Conservation (phyloP, 2,329 filamentous ascomycete genomes). For the Magnaporthiopsis poae region DNA sequence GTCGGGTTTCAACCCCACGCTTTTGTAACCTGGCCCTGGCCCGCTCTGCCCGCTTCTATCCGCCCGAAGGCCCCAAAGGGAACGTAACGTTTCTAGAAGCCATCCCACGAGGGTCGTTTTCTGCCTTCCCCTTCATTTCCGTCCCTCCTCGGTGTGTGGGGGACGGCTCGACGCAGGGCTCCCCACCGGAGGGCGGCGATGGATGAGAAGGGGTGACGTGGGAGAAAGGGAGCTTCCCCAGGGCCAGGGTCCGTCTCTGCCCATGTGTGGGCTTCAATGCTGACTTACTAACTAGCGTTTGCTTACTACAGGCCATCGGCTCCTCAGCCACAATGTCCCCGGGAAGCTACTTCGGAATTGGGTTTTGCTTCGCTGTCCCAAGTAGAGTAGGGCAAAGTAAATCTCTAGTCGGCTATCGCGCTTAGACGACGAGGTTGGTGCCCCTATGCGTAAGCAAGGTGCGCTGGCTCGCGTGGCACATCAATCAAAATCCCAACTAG, state of each 20-base stretch:
- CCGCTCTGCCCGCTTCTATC: not conserved
- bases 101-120: not conserved
- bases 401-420: not conserved
- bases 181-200: not conserved
- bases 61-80: not conserved
- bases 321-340: not conserved
- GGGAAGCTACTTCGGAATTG: not conserved
- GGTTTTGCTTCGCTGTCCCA: not conserved
- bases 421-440: not conserved
- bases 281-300: not conserved
- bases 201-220: not conserved
- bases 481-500: not conserved
- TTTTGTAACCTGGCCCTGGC: not conserved
- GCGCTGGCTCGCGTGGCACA: not conserved
- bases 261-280: not conserved
- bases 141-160: not conserved
- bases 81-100: not conserved
- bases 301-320: not conserved
- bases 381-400: not conserved
- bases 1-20: not conserved
- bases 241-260: not conserved
- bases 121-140: not conserved
- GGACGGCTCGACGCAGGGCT: not conserved
- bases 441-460: not conserved
- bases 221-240: not conserved